Conservation (phyloP, 768 basidiomycete genomes). For the Tylopilus sp. region DNA sequence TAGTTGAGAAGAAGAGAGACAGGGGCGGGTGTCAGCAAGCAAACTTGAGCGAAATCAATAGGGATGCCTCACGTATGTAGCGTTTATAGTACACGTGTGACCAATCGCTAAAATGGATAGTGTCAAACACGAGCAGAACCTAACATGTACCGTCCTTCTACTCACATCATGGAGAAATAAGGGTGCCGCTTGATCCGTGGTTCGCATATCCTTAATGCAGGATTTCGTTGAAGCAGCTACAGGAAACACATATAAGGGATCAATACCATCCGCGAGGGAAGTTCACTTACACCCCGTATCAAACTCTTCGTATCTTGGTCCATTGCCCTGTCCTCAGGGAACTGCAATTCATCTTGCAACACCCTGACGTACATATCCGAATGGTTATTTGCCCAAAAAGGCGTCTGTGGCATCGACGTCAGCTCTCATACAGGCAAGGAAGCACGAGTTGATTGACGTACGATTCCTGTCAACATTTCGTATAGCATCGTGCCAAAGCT, state of each 20-base stretch:
- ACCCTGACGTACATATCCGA: conserved; percentile 94
- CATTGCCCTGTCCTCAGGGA: conserved; percentile 88
- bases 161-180: conserved; percentile 93
- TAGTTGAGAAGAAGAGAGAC: conserved; percentile 27
- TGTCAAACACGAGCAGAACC: conserved; percentile 4
- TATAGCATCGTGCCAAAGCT: conserved; percentile 96
- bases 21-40: conserved; percentile 14
- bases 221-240: conserved; percentile 90
- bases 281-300: conserved; percentile 80
- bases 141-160: conserved; percentile 13
- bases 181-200: conserved; percentile 91
- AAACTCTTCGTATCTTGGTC: conserved; percentile 95
- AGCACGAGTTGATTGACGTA: conserved; percentile 33
- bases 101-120: conserved; percentile 66
- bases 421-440: conserved; percentile 14
- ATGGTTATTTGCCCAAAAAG: conserved; percentile 90
- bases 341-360: conserved; percentile 83
- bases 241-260: conserved; percentile 11
- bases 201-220: conserved; percentile 85
- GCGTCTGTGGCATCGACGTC: conserved; percentile 53
- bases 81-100: conserved; percentile 92
- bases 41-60: conserved; percentile 4
- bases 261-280: neutral
- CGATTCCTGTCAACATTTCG: conserved; percentile 95
- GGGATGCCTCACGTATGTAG: conserved; percentile 70